These are phyloP conservation scores for Yarrowia sp. DNA, from an alignment of 805 yeast genomes.

Conservation along the genomic window DNA sequence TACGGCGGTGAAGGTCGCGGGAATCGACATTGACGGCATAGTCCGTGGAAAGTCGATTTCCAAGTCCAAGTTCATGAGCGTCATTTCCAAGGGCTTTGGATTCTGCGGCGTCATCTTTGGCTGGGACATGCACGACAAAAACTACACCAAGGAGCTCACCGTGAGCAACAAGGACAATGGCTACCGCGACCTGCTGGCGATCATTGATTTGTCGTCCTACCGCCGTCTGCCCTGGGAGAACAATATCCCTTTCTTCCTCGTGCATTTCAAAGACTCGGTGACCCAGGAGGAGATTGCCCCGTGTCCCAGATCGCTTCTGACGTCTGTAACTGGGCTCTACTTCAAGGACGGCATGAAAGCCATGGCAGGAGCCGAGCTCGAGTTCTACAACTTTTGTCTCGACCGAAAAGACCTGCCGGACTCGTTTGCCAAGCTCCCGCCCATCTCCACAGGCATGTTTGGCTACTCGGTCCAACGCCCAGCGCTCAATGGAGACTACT, in stretches of 20 bases:
- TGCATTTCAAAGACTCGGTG: constrained; percentile 45
- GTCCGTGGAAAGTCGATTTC: constrained; percentile 50
- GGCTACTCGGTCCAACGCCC: constrained; percentile 51
- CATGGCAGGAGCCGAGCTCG: constrained; percentile 50
- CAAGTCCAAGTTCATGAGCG: constrained; percentile 45
- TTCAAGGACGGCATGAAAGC: constrained; percentile 41
- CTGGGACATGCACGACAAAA: constrained; percentile 51
- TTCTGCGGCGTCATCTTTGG: constrained; percentile 51
- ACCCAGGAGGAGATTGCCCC: constrained; percentile 45
- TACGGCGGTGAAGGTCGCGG: constrained; percentile 48
- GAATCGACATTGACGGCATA: constrained; percentile 51
- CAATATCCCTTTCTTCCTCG: constrained; percentile 47
- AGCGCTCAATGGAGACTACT: constrained; percentile 46
- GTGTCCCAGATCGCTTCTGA: constrained; percentile 48
- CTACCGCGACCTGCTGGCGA: constrained; percentile 47
- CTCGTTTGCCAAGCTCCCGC: constrained; percentile 41
- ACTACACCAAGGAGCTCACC: constrained; percentile 45
- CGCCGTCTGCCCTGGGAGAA: constrained; percentile 48
- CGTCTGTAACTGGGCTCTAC: constrained; percentile 41
- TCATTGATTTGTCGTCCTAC: constrained; percentile 44
- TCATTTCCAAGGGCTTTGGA: constrained; percentile 47
- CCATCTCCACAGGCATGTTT: constrained; percentile 50
- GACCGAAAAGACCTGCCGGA: constrained; percentile 43
- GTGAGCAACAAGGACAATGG: constrained; percentile 48
- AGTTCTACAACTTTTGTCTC: constrained; percentile 48